Evolutionary conservation across 768 basidiomycete species (phyloP), one percentile per base, ranked within the genome.

Genomic region (Lyophyllum semitale): DNA sequence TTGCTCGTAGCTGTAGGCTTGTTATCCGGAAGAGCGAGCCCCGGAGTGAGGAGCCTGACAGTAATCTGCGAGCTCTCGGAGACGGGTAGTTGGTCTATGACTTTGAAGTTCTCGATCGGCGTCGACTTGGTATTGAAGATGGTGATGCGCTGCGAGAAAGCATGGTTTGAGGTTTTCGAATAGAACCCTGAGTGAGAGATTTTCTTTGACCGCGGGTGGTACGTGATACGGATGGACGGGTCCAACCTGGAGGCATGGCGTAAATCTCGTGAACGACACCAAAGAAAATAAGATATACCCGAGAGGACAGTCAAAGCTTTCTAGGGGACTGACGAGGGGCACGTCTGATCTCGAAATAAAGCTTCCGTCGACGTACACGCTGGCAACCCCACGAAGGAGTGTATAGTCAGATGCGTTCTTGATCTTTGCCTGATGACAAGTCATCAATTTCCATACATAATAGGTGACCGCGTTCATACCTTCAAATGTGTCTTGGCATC

Each of bases 321-420:
- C 78, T 35, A 74, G 66, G 7, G 77, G 75, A 41, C 73, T 76
- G 9, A 79, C 74, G 12, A 69, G 57, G 1, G 73, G 72, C 5
- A 85, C 67, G 4, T 68, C 51, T 0, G 80, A 77, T 54, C 72
- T 76, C 8, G 84, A 72, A 13, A 85, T 80, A 63, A 82, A 84
- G 53, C 77, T 78, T 29, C 81, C 81, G 62, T 85, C 80, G 29
- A 85, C 72, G 61, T 83, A 85, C 0, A 84, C 73, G 56, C 75
- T 80, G 0, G 78, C 78, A 0, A 63, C 59, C 0, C 84, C 84
- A 0, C 68, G 59, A 8, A 86, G 71, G 1, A 86, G 64, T 2
- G 78, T 77, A 55, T 82, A 83, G 25, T 81, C 78, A 5, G 80
- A 82, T 12, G 75, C 75, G 57, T 85, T 85, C 65, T 76, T 77